Evolutionary conservation across 345 rosid species (phyloP).

Genomic region (Lepidium didymum): DNA sequence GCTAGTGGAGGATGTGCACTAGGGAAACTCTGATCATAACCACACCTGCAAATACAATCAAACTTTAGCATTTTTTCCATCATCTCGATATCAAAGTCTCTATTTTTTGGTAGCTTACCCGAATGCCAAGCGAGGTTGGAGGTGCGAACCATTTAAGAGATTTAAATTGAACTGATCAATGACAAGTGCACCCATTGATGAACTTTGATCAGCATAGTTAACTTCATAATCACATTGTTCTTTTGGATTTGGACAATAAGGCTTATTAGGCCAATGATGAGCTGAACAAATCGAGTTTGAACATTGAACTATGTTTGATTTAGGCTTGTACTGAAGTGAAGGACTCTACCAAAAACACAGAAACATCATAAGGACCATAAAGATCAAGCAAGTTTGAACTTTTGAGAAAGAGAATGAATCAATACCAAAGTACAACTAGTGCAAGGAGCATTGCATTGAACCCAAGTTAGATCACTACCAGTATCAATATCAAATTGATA

Average conservation of each 20-base stretch:
- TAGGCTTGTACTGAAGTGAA: slow-evolving; percentile 50
- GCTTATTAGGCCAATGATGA: slow-evolving; percentile 25
- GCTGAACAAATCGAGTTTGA: slow-evolving; percentile 41
- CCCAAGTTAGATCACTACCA: slow-evolving; percentile 94
- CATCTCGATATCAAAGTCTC: neutral
- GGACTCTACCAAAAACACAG: slow-evolving; percentile 36
- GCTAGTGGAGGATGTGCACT: slow-evolving; percentile 40
- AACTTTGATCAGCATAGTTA: slow-evolving; percentile 60
- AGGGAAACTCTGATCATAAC: slow-evolving; percentile 48
- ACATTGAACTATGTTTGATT: slow-evolving; percentile 40
- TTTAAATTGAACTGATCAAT: slow-evolving; percentile 39
- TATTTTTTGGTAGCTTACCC: slow-evolving; percentile 39
- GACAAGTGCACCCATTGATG: slow-evolving; percentile 64
- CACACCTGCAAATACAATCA: slow-evolving; percentile 44
- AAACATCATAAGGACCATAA: neutral
- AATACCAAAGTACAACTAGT: slow-evolving; percentile 66
- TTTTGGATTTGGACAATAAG: slow-evolving; percentile 33
- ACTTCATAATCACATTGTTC: slow-evolving; percentile 80
- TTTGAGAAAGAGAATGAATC: neutral
- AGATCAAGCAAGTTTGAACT: neutral
- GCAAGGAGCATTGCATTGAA: slow-evolving; percentile 94
- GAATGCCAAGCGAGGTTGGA: slow-evolving; percentile 39
- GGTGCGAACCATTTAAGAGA: slow-evolving; percentile 38
- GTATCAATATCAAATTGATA: slow-evolving; percentile 72
- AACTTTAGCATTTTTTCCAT: neutral